phyloP scores from a whole-genome alignment of 2,329 filamentous ascomycete species.

The Mollisia scopiformis region DNA sequence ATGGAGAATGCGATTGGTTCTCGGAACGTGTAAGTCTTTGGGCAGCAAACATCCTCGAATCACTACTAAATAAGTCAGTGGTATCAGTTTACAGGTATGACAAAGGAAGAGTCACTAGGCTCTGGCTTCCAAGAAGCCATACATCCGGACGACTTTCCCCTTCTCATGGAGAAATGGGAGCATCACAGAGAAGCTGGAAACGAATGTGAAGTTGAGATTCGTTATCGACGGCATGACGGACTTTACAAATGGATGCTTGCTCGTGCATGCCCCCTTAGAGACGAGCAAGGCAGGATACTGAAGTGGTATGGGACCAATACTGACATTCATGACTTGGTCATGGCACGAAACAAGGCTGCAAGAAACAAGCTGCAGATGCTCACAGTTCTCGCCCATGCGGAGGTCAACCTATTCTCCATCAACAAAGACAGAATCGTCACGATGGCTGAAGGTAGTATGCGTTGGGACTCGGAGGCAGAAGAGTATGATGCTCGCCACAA shows the following conservation, averaged over 20 bases:
- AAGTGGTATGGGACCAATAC: constrained; percentile 33
- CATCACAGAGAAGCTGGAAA: neutral
- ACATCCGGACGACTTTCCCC: constrained; percentile 23
- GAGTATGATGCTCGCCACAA: constrained; percentile 13
- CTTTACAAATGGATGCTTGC: constrained; percentile 31
- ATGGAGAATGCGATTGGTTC: constrained; percentile 27
- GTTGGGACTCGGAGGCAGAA: constrained; percentile 10
- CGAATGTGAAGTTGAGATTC: constrained; percentile 24
- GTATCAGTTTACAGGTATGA: constrained; percentile 31
- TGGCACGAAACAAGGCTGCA: constrained; percentile 27
- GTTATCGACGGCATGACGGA: constrained; percentile 29
- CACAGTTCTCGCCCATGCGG: constrained; percentile 29
- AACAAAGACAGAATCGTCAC: constrained; percentile 20
- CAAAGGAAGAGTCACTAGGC: constrained; percentile 18
- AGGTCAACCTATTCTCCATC: constrained; percentile 29
- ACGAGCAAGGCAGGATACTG: constrained; percentile 18
- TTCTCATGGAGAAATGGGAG: constrained; percentile 17
- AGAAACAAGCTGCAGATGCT: constrained; percentile 28
- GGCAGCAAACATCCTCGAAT: neutral
- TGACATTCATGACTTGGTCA: constrained; percentile 30
- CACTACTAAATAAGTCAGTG: constrained; percentile 17
- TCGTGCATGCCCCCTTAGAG: constrained; percentile 22
- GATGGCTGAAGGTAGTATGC: constrained; percentile 28
- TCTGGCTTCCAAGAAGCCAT: constrained; percentile 15
- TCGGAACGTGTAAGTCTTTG: constrained; percentile 23